These are phyloP conservation scores for Aspergillus saccharolyticus DNA, from an alignment of 495 filamentous ascomycete genomes.

Conservation along the genomic window DNA sequence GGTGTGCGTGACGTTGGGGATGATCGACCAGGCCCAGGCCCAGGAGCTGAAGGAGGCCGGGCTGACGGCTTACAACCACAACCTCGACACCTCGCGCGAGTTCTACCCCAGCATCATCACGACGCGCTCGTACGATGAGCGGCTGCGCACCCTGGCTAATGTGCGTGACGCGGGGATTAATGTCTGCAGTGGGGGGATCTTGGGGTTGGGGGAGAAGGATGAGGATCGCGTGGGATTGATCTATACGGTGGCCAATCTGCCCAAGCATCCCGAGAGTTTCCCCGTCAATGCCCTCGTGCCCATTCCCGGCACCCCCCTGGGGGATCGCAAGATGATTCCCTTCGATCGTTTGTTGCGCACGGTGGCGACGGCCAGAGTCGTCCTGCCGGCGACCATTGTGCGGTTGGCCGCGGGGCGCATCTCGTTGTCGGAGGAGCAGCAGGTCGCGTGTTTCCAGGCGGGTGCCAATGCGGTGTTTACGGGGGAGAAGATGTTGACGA, in stretches of 20 bases:
- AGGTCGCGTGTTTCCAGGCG: conserved; percentile 76
- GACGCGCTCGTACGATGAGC: conserved; percentile 77
- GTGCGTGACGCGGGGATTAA: conserved; percentile 79
- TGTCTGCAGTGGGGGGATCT: conserved; percentile 79
- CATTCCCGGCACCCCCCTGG: conserved; percentile 78
- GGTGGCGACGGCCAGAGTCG: conserved; percentile 70
- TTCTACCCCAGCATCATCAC: conserved; percentile 79
- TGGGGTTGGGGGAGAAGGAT: conserved; percentile 70
- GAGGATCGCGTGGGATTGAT: conserved; percentile 73
- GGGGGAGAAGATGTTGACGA: conserved; percentile 88
- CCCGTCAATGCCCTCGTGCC: conserved; percentile 83
- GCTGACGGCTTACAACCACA: conserved; percentile 85
- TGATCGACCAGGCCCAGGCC: conserved; percentile 76
- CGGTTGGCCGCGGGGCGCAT: conserved; percentile 75
- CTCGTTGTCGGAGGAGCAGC: conserved; percentile 74
- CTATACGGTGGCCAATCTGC: conserved; percentile 69
- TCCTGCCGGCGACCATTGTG: conserved; percentile 77
- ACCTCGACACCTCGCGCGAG: conserved; percentile 80
- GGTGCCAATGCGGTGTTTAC: conserved; percentile 88
- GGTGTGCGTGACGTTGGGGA: conserved; percentile 80
- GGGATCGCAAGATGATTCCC: conserved; percentile 60
- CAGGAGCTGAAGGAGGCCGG: conserved; percentile 75
- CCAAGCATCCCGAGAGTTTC: conserved; percentile 74
- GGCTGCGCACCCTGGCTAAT: conserved; percentile 64
- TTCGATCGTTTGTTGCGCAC: conserved; percentile 71